A percentile compares a stretch with the other conserved stretches of the same genome.
phyloP scores from a whole-genome alignment of 164 flowering plant species.

The Annona squamosa region DNA sequence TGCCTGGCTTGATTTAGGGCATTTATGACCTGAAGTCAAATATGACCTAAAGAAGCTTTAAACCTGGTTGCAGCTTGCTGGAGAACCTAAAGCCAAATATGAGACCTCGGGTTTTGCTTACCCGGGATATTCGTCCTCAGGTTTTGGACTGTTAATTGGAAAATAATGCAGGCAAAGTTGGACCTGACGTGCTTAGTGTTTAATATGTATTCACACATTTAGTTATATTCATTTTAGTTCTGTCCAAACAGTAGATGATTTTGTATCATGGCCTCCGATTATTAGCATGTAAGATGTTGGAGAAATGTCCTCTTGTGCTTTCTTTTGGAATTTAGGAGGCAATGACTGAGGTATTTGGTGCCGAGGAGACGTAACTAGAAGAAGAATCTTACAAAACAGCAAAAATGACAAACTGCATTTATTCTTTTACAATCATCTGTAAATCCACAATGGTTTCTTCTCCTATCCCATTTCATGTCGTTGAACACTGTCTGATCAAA shows the following conservation, averaged over 20 bases:
- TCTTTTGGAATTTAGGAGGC: not conserved
- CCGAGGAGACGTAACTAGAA: not conserved
- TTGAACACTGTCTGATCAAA: not conserved
- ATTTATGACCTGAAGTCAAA: too few species aligned
- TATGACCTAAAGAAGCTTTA: too few species aligned
- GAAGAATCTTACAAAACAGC: not conserved
- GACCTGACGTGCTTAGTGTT: too few species aligned
- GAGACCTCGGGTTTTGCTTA: too few species aligned
- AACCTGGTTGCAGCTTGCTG: too few species aligned
- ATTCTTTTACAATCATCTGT: slow-evolving; percentile 8
- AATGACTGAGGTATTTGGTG: slow-evolving; percentile 4
- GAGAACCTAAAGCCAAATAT: too few species aligned
- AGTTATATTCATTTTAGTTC: not conserved
- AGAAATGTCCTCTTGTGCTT: not conserved
- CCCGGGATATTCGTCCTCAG: too few species aligned
- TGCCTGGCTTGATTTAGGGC: too few species aligned
- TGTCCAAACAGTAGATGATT: slow-evolving; percentile 8
- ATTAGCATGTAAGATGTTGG: not conserved
- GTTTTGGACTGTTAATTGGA: too few species aligned
- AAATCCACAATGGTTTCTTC: not conserved
- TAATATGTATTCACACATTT: too few species aligned
- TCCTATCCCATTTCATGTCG: not conserved
- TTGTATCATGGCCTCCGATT: not conserved
- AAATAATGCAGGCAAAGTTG: too few species aligned
- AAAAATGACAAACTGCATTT: slow-evolving; percentile 2